These are phyloP conservation scores for Lagenidium sp. DNA, from an alignment of 352 stramenopile species.

Conservation along the genomic window DNA sequence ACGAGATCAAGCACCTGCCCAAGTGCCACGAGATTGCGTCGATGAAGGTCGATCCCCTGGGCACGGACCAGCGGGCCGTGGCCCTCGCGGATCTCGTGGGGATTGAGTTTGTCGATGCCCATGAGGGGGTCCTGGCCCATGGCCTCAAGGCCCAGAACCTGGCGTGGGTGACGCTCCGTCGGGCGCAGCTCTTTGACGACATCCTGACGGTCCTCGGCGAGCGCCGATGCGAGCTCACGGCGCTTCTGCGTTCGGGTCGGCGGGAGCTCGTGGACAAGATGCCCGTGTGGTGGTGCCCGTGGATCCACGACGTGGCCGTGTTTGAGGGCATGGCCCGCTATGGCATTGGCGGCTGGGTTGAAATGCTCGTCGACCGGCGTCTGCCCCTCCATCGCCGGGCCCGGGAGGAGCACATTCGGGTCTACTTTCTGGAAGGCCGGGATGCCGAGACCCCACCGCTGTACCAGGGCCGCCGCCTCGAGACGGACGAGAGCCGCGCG, in stretches of 20 bases:
- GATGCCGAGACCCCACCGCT: constrained; percentile 30
- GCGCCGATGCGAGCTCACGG: constrained; percentile 24
- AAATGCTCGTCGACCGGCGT: constrained; percentile 57
- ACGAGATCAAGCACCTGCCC: constrained; percentile 60
- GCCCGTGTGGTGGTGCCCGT: constrained; percentile 87
- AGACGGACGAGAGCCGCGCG: constrained; percentile 30
- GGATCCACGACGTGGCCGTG: constrained; percentile 73
- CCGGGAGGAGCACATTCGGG: constrained; percentile 57
- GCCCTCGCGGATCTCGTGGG: constrained; percentile 69
- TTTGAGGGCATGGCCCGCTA: constrained; percentile 77
- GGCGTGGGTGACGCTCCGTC: constrained; percentile 73
- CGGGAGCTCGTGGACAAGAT: constrained; percentile 56
- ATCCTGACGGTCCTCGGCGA: constrained; percentile 50
- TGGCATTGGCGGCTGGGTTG: constrained; percentile 62
- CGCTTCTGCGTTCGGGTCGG: constrained; percentile 49
- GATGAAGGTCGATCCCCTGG: constrained; percentile 74
- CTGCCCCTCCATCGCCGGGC: constrained; percentile 68
- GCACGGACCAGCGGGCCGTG: constrained; percentile 62
- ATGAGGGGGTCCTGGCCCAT: constrained; percentile 74
- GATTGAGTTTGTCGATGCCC: constrained; percentile 82
- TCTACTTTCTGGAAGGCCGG: constrained; percentile 62
- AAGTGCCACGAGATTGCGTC: constrained; percentile 69
- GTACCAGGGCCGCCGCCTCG: constrained; percentile 46
- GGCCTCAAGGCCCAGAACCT: constrained; percentile 80
- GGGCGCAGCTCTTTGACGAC: constrained; percentile 63